A percentile compares a stretch with the other conserved stretches of the same genome.
phyloP scores from a whole-genome alignment of 2,329 filamentous ascomycete species.

The Talaromyces sp. region DNA sequence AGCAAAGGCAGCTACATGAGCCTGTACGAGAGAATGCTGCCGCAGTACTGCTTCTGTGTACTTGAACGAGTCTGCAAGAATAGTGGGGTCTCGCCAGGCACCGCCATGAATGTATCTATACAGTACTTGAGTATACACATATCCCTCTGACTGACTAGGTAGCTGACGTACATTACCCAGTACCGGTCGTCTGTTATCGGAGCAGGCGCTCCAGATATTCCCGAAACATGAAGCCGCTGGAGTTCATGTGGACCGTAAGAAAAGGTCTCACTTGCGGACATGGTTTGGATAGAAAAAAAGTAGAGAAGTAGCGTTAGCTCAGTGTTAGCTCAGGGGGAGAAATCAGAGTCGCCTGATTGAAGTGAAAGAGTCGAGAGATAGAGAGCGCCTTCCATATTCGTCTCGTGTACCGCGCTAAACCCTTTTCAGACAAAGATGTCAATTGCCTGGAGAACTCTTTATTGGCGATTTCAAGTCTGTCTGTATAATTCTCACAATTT shows the following conservation, averaged over 20 bases:
- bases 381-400: background rate
- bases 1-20: constrained; percentile 35
- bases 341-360: no score
- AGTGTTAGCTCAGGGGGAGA: no score
- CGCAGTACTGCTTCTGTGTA: constrained; percentile 29
- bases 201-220: constrained; percentile 13
- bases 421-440: background rate
- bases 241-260: constrained; percentile 24
- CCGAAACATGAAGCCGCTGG: constrained; percentile 29
- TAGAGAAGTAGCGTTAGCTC: background rate
- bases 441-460: background rate
- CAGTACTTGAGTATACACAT: background rate
- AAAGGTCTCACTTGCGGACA: constrained; percentile 6
- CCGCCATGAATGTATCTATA: constrained; percentile 45
- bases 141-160: background rate
- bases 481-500: background rate
- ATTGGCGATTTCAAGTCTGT: background rate
- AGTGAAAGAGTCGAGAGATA: background rate
- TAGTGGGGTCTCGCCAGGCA: constrained; percentile 44
- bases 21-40: constrained; percentile 16
- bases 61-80: constrained; percentile 32
- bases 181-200: constrained; percentile 17
- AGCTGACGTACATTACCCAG: constrained; percentile 35
- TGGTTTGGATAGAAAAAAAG: background rate
- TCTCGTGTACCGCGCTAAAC: background rate